Base-by-base conservation (phyloP, 352 stramenopile genomes). In the Discostella stelligera region DNA sequence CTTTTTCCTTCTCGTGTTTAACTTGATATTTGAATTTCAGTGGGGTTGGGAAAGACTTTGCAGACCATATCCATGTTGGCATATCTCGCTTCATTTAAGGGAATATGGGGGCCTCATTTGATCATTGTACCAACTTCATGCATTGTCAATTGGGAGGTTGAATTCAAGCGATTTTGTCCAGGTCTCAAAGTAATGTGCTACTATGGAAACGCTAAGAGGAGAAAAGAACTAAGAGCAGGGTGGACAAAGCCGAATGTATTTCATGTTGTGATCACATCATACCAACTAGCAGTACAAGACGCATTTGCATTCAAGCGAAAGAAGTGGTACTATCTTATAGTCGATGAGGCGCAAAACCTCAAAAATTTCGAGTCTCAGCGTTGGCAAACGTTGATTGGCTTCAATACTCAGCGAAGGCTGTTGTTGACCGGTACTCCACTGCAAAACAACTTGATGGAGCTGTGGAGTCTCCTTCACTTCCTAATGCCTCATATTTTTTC, bases 301-400 rank as follows among this genome's bases (percentile, higher is more conserved):
- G 92, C 96, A 3, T 95, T 96, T 71, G 96, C 95, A 55, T 98
- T 99, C 77, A 98, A 98, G 71, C 89, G 97, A 32, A 99, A 98
- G 71, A 98, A 98, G 69, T 99, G 97, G 97, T 99, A 98, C 77
- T 98, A 99, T 78, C 73, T 99, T 7, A 98, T 99, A 56, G 80
- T 99, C 2, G 97, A 99, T 62, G 97, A 99, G 89, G 97, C 97
- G 2, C 97, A 99, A 82, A 98, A 99, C 77, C 99, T 99, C 82
- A 99, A 99, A 83, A 99, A 99, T 82, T 99, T 98, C 91, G 96
- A 98, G 74, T 97, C 89, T 64, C 91, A 98, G 78, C 87, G 97
- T 6, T 99, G 97, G 97, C 97, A 99, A 81, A 99, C 97, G 13
- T 79, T 99, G 30, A 91, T 99, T 32, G 97, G 93, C 1, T 99